These are phyloP conservation scores for Neofusicoccum kwambonambiense DNA, from an alignment of 2,329 filamentous ascomycete genomes.

Conservation along the genomic window DNA sequence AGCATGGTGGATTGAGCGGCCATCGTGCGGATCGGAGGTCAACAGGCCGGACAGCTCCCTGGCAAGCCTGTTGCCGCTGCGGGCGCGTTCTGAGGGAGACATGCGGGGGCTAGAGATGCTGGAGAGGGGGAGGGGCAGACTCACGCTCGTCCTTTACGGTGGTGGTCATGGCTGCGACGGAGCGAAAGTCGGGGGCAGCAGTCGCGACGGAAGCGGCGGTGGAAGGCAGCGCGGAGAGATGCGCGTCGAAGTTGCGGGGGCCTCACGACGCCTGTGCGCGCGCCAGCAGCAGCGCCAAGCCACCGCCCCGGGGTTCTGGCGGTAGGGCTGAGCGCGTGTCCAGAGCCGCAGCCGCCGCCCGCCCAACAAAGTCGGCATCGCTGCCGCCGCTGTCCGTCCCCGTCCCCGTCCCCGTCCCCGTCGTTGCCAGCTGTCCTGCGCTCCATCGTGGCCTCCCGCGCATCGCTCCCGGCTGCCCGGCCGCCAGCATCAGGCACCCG, in stretches of 20 bases:
- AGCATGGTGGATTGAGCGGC: slow-evolving; percentile 2
- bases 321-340: slow-evolving; percentile 1
- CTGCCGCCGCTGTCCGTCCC: background rate
- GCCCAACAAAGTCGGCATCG: background rate
- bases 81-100: background rate
- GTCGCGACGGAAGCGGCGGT: slow-evolving; percentile 14
- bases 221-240: slow-evolving; percentile 14
- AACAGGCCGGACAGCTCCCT: slow-evolving; percentile 16
- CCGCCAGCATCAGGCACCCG: background rate
- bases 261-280: background rate
- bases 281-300: slow-evolving; percentile 1
- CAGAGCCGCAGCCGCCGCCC: background rate
- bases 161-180: slow-evolving; percentile 31
- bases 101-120: slow-evolving; percentile 8
- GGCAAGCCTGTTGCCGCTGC: background rate
- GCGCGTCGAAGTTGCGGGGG: slow-evolving; percentile 14
- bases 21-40: slow-evolving; percentile 21
- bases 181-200: slow-evolving; percentile 16
- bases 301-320: background rate
- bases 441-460: background rate
- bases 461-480: background rate
- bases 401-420: background rate
- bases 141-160: slow-evolving; percentile 37
- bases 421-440: background rate
- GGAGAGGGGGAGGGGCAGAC: slow-evolving; percentile 21